Evolutionary conservation across 31 red algal species (phyloP).

Genomic region (Odonthalia washingtoniensis): DNA sequence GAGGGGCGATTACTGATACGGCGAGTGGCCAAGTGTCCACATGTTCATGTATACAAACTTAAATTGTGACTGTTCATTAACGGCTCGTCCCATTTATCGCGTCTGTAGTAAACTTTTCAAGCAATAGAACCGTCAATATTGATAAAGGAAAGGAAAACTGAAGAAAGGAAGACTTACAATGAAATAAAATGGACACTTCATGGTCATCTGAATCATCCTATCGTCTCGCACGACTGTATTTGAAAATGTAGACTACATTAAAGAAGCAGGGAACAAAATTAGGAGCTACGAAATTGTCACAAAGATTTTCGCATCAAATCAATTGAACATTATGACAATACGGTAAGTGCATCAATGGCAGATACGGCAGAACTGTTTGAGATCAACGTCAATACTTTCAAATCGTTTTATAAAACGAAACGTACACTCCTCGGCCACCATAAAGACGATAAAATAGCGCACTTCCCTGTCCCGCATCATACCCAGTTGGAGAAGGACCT

Average conservation of each 20-base stretch:
- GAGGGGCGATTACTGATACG: too few relatives aligned
- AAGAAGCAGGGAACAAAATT: background rate
- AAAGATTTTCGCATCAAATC: background rate
- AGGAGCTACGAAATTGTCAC: background rate
- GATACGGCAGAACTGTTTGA: conserved; percentile 1
- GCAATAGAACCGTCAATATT: too few relatives aligned
- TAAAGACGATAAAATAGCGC: background rate
- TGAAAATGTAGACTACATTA: background rate
- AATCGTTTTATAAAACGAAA: conserved; percentile 4
- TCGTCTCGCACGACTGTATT: too few relatives aligned
- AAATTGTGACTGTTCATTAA: too few relatives aligned
- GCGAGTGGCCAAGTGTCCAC: too few relatives aligned
- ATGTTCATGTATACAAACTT: too few relatives aligned
- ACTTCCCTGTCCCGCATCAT: background rate
- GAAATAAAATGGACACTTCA: too few relatives aligned
- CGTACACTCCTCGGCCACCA: conserved; percentile 5
- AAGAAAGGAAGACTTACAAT: too few relatives aligned
- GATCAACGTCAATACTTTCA: background rate
- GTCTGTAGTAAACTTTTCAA: too few relatives aligned
- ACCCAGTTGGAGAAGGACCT: background rate
- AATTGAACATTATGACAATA: background rate
- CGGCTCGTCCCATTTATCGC: too few relatives aligned
- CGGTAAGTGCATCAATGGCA: background rate
- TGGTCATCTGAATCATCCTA: too few relatives aligned
- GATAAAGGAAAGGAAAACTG: too few relatives aligned